A percentile compares a stretch with the other conserved stretches of the same genome.
Evolutionary conservation across 2,329 filamentous ascomycete species (phyloP).

Genomic region (Aspergillus cejpii): DNA sequence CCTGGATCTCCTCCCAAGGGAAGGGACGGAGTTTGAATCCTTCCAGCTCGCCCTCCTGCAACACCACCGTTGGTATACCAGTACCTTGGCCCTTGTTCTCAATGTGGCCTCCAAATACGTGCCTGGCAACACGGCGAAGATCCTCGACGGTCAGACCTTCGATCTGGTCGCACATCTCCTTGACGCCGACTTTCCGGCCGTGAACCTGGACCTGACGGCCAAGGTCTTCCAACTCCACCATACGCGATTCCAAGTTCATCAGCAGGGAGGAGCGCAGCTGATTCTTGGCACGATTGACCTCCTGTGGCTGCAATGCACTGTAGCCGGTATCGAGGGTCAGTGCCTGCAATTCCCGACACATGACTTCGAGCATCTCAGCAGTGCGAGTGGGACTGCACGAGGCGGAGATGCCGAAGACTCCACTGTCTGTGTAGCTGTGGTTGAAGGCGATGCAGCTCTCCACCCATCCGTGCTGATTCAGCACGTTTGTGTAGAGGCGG

Average conservation of each 20-base stretch:
- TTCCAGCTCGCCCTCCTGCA: slow-evolving; percentile 80
- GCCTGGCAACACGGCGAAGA: slow-evolving; percentile 69
- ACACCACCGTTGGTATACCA: slow-evolving; percentile 84
- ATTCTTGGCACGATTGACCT: slow-evolving; percentile 93
- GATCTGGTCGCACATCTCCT: slow-evolving; percentile 87
- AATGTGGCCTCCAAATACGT: slow-evolving; percentile 71
- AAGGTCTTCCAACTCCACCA: slow-evolving; percentile 96
- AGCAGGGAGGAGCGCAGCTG: slow-evolving; percentile 82
- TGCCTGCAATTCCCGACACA: slow-evolving; percentile 80
- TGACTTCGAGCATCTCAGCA: slow-evolving; percentile 81
- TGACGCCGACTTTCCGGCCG: slow-evolving; percentile 81
- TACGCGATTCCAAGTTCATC: slow-evolving; percentile 95
- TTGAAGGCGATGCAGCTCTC: slow-evolving; percentile 95
- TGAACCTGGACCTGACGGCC: slow-evolving; percentile 96
- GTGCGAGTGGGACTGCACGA: slow-evolving; percentile 75
- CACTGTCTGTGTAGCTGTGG: slow-evolving; percentile 92
- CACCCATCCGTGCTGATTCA: slow-evolving; percentile 97
- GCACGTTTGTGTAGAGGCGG: slow-evolving; percentile 90
- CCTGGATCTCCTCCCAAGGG: slow-evolving; percentile 84
- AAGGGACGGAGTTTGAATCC: slow-evolving; percentile 62
- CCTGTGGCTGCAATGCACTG: slow-evolving; percentile 61
- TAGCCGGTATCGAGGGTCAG: slow-evolving; percentile 72
- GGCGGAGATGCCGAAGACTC: slow-evolving; percentile 87
- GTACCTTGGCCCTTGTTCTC: slow-evolving; percentile 69
- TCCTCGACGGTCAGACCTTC: slow-evolving; percentile 74